A percentile compares a stretch with the other conserved stretches of the same genome.
Evolutionary conservation across 768 basidiomycete species (phyloP).

Genomic region (Auricularia cornea): DNA sequence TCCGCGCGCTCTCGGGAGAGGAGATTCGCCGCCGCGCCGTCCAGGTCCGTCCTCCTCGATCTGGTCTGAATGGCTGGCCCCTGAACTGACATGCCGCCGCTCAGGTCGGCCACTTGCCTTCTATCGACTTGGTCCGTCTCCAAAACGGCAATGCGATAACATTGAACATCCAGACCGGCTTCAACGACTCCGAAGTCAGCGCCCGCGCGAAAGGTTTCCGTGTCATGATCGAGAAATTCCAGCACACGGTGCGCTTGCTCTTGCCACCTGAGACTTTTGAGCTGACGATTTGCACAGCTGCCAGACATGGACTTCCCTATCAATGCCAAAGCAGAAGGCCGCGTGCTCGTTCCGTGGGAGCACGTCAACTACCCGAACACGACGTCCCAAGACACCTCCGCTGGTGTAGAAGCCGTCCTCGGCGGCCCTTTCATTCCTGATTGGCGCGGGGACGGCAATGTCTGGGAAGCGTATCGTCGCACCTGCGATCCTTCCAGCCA

Average conservation of each 20-base stretch:
- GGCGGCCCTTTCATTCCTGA: conserved; percentile 64
- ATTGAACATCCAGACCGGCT: conserved; percentile 47
- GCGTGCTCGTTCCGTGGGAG: conserved; percentile 91
- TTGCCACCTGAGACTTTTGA: neutral
- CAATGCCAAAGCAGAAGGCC: conserved; percentile 89
- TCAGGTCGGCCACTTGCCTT: conserved; percentile 70
- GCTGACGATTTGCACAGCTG: conserved; percentile 38
- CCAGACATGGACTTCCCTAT: conserved; percentile 94
- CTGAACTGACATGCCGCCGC: conserved; percentile 8
- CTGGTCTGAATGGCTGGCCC: neutral
- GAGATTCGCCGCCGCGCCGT: conserved; percentile 59
- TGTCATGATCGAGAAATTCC: conserved; percentile 65
- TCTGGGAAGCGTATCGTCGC: conserved; percentile 94
- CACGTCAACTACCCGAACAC: conserved; percentile 64
- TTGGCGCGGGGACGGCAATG: conserved; percentile 75
- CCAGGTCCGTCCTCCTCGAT: conserved; percentile 37
- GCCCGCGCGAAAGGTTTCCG: conserved; percentile 73
- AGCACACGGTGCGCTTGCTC: conserved; percentile 39
- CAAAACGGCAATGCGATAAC: conserved; percentile 51
- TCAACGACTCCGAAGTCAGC: conserved; percentile 59
- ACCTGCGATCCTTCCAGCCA: conserved; percentile 74
- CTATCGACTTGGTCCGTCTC: conserved; percentile 81
- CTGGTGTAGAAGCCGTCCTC: conserved; percentile 48
- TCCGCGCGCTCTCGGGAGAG: conserved; percentile 63
- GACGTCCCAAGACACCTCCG: conserved; percentile 38